These are phyloP conservation scores for Cytospora schulzeri DNA, from an alignment of 2,329 filamentous ascomycete genomes.

Conservation along the genomic window DNA sequence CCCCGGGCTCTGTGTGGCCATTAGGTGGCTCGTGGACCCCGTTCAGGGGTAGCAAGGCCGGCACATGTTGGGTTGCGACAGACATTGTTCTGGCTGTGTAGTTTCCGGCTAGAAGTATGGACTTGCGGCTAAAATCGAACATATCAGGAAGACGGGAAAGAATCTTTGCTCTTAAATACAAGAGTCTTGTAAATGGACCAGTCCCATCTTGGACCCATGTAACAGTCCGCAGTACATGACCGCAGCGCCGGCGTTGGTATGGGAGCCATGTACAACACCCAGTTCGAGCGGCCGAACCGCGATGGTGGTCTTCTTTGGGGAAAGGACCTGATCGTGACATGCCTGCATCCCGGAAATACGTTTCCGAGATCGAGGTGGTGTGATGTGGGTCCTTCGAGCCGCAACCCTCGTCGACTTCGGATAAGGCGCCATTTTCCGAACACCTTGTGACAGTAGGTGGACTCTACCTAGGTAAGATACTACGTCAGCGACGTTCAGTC, in stretches of 20 bases:
- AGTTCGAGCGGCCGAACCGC: background rate
- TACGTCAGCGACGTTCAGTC: background rate
- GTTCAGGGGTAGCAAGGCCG: background rate
- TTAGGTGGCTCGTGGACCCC: conserved; percentile 8
- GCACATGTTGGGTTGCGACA: conserved; percentile 14
- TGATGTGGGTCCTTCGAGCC: background rate
- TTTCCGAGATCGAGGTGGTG: background rate
- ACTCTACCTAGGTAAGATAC: too few relatives aligned
- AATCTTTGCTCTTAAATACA: too few relatives aligned
- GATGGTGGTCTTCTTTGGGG: background rate
- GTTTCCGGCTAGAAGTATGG: too few relatives aligned
- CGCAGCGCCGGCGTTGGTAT: background rate
- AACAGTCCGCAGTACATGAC: background rate
- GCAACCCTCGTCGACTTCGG: background rate
- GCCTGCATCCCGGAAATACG: background rate
- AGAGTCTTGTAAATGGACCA: background rate
- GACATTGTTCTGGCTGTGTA: conserved; percentile 7
- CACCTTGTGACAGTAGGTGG: too few relatives aligned
- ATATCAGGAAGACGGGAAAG: background rate
- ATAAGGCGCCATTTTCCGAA: conserved; percentile 14
- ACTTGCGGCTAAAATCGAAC: background rate
- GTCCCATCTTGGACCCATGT: too few relatives aligned
- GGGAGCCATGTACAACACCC: background rate
- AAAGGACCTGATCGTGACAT: background rate
- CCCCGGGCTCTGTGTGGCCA: background rate